A percentile compares a stretch with the other conserved stretches of the same genome.
These are phyloP conservation scores for Aquilaria yunnanensis DNA, from an alignment of 345 rosid genomes.

Conservation along the genomic window DNA sequence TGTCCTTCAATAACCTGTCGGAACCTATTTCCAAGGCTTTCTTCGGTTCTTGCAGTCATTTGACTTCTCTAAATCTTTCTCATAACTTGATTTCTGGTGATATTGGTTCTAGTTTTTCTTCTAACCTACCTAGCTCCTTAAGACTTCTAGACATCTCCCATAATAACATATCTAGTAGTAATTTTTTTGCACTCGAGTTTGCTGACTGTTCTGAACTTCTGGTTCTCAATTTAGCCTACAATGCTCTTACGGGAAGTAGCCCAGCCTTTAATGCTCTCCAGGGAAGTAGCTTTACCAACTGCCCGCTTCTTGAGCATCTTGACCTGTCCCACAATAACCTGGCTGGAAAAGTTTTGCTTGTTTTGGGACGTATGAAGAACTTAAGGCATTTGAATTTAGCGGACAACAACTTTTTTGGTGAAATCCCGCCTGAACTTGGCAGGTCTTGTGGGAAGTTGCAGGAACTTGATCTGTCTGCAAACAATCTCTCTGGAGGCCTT, in stretches of 20 bases:
- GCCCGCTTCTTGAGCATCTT: slow-evolving; percentile 43
- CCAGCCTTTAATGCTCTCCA: slow-evolving; percentile 32
- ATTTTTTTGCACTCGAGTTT: slow-evolving; percentile 39
- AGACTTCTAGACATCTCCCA: slow-evolving; percentile 48
- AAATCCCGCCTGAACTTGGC: slow-evolving; percentile 64
- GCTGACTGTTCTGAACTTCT: slow-evolving; percentile 51
- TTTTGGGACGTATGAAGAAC: slow-evolving; percentile 37
- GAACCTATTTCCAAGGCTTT: slow-evolving; percentile 36
- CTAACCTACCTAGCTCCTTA: slow-evolving; percentile 35
- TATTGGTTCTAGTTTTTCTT: slow-evolving; percentile 35
- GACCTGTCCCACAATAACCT: slow-evolving; percentile 61
- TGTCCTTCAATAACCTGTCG: slow-evolving; percentile 58
- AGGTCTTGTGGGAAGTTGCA: slow-evolving; percentile 40
- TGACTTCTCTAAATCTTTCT: slow-evolving; percentile 41
- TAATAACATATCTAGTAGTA: slow-evolving; percentile 55
- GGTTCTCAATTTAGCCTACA: slow-evolving; percentile 41
- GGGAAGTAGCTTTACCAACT: slow-evolving; percentile 34
- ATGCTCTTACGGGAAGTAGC: slow-evolving; percentile 21
- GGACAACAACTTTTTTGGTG: slow-evolving; percentile 44
- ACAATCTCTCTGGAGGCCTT: slow-evolving; percentile 51
- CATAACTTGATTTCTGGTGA: slow-evolving; percentile 47
- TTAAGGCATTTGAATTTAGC: slow-evolving; percentile 51
- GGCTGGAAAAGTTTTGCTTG: slow-evolving; percentile 41
- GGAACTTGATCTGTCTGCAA: slow-evolving; percentile 60
- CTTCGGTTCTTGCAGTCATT: slow-evolving; percentile 26